Conservation (phyloP, 768 basidiomycete species). For the Podaxis carcinomalis region DNA sequence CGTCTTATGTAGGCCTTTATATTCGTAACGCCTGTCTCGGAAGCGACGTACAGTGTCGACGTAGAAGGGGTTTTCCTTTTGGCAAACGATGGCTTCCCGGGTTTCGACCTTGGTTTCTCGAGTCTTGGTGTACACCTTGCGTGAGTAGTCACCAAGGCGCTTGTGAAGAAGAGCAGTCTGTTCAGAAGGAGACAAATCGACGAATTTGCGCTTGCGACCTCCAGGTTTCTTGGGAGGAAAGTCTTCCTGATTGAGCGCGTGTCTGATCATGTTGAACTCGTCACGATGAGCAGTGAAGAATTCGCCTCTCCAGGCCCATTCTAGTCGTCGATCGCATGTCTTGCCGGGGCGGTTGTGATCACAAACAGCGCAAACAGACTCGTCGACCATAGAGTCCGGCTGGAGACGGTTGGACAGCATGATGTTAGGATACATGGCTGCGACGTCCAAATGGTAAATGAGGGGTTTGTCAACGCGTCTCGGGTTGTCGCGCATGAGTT, state of each 20-base stretch:
- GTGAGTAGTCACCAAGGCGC: slow-evolving; percentile 95
- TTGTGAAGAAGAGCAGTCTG: slow-evolving; percentile 93
- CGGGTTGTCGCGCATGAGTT: slow-evolving; percentile 88
- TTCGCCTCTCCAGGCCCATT: slow-evolving; percentile 99
- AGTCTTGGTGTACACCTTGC: slow-evolving; percentile 97
- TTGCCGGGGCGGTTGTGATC: slow-evolving; percentile 98
- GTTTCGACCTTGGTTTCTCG: slow-evolving; percentile 96
- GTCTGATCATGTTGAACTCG: slow-evolving; percentile 98
- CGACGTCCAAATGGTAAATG: slow-evolving; percentile 98
- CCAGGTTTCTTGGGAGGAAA: slow-evolving; percentile 82
- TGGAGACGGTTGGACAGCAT: slow-evolving; percentile 99
- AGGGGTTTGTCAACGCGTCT: slow-evolving; percentile 86
- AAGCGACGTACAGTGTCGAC: slow-evolving; percentile 97
- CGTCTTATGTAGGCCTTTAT: slow-evolving; percentile 96
- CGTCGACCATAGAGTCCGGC: slow-evolving; percentile 96
- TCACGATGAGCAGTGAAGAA: slow-evolving; percentile 97
- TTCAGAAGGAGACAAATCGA: slow-evolving; percentile 78
- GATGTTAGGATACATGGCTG: slow-evolving; percentile 99
- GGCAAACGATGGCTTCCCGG: slow-evolving; percentile 93
- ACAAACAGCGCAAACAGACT: slow-evolving; percentile 95
- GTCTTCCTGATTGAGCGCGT: slow-evolving; percentile 90
- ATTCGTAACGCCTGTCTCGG: slow-evolving; percentile 96
- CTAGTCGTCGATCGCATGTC: slow-evolving; percentile 85
- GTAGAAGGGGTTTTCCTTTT: slow-evolving; percentile 97
- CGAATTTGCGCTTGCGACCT: slow-evolving; percentile 72